Conservation (phyloP, 2,329 filamentous ascomycete genomes). For the Didymella exigua region DNA sequence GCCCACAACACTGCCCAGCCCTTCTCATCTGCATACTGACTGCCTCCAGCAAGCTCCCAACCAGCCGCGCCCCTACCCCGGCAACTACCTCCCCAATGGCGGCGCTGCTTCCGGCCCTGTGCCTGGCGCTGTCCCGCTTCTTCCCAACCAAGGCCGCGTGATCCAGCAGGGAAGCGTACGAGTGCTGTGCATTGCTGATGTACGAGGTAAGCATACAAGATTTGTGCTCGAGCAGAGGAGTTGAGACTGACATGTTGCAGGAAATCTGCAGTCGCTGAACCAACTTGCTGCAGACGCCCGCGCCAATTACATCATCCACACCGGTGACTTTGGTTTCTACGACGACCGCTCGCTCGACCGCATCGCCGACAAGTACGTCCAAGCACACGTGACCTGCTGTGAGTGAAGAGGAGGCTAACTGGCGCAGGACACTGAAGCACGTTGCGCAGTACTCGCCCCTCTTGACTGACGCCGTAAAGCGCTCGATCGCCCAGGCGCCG, state of each 20-base stretch:
- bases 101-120: slow-evolving; percentile 50
- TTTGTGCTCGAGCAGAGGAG: accelerated
- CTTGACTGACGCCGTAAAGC: slow-evolving; percentile 76
- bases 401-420: slow-evolving; percentile 22
- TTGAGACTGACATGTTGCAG: slow-evolving; percentile 57
- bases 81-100: slow-evolving; percentile 56
- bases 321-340: slow-evolving; percentile 98
- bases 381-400: not conserved
- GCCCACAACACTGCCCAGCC: slow-evolving; percentile 10
- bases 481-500: slow-evolving; percentile 69
- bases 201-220: slow-evolving; percentile 51
- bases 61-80: slow-evolving; percentile 58
- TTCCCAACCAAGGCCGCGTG: slow-evolving; percentile 60
- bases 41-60: slow-evolving; percentile 54
- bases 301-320: slow-evolving; percentile 98
- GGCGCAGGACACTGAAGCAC: slow-evolving; percentile 85
- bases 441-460: slow-evolving; percentile 98
- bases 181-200: slow-evolving; percentile 59
- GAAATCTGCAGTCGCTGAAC: slow-evolving; percentile 93
- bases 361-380: slow-evolving; percentile 92
- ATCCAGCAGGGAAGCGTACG: slow-evolving; percentile 56
- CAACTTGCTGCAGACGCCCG: slow-evolving; percentile 93
- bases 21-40: slow-evolving; percentile 30
- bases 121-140: slow-evolving; percentile 54
- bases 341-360: slow-evolving; percentile 93